Evolutionary conservation across 73 alveolate genomes (phyloP), one percentile per base, ranked within the genome.

Genomic region (Blepharisma japonicum): DNA sequence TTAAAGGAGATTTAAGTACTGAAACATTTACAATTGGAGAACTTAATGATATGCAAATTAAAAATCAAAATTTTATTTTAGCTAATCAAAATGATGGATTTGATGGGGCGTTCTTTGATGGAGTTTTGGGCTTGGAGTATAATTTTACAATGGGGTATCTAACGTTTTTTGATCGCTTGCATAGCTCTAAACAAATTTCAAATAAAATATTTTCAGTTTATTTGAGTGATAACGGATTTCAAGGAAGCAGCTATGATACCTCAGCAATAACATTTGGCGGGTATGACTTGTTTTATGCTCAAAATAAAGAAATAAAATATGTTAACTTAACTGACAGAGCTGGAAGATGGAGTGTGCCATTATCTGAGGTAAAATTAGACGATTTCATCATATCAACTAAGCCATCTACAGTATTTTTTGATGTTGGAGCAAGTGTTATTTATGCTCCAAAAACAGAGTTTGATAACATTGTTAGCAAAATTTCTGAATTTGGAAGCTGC

Each of bases 21-120:
- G 42, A 32, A 32, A 32, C 42, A 32, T 32, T 32, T 3, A 32
- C 0, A 32, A 32, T 32, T 3, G 42, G 42, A 32, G 42, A 32
- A 32, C 42, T 32, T 32, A 32, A 32, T 32, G 42, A 32, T 32
- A 32, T 32, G 42, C n/a, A 14, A 18, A 9, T 39, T 9, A 61
- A 25, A 25, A 61, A n/a, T 61, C 74, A 61, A 61, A 25, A n/a
- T 61, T 61, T 61, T 61, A 14, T 61, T 14, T 8, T 61, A 9
- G 74, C 47, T 11, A 11, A 61, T 61, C 38, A 20, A 9, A 39
- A 8, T 25, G 47, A 18, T 25, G 74, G 74, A 25, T 61, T 2
- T 61, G 14, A n/a, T 61, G 74, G 47, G 14, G 18, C 23, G 38
- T 8, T 14, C 14, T n/a, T 39, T 61, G 74, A 61, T 61, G 74